Evolutionary conservation across 2,329 filamentous ascomycete genomes (phyloP), one percentile per base, ranked within the genome.

Genomic region (Talaromyces pinophilus): DNA sequence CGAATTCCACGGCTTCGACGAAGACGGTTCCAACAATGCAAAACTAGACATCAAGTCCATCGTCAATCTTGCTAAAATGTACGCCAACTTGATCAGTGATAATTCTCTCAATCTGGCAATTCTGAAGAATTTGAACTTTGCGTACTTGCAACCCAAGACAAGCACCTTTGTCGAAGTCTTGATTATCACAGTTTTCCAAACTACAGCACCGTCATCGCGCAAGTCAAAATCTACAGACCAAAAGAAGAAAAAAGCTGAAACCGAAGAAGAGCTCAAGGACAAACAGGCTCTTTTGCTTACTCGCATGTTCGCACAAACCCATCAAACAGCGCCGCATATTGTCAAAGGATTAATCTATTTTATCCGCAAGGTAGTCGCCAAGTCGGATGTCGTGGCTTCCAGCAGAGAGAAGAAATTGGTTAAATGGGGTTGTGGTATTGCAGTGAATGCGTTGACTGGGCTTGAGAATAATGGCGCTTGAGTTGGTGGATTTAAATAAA

Each of bases 121-220:
- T 63, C 73, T 89, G 38, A 89, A 86, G 71, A 83, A 79, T 17
- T 84, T 98, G 54, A 93, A 95, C 70, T 87, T 97, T 63, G 86
- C 88, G 0, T 92, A 91, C 70, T 78, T 97, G 61, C 91, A 92
- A 74, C 81, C 87, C 7, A 93, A 90, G 79, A 92, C 92, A 0
- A 88, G 86, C 65, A 86, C 87, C 28, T 95, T 98, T 74, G 83
- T 93, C 55, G 92, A 97, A 77, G 82, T 95, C 7, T 80, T 97
- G 70, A 82, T 98, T 17, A 88, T 95, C 59, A 90, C 88, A 1
- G 78, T 93, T 13, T 86, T 98, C 38, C 83, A 92, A 55, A 86
- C 90, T 71, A 87, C 35, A 1, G 8, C 38, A 11, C 25, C 62
- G 8, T 19, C 25, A 28, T 19, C 28, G 8, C 42, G 42, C 19